Evolutionary conservation across 2,329 filamentous ascomycete species (phyloP).

Genomic region (Aspergillus fijiensis): DNA sequence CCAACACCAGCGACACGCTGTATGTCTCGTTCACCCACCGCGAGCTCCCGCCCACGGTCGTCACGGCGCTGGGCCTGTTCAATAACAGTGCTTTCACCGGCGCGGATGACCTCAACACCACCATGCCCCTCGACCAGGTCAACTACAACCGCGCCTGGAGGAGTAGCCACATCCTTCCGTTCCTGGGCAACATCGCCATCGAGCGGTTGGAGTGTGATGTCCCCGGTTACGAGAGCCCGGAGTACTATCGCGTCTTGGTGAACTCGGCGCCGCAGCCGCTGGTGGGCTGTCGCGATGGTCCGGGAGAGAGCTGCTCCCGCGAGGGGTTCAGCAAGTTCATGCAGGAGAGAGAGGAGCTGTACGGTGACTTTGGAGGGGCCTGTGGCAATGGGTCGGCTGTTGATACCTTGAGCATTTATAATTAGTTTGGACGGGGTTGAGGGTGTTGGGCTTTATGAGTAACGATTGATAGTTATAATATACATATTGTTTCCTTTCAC

Average conservation of each 20-base stretch:
- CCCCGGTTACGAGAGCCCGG: slow-evolving; percentile 55
- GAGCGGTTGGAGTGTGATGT: slow-evolving; percentile 65
- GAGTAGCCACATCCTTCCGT: slow-evolving; percentile 63
- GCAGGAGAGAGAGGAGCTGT: slow-evolving; percentile 37
- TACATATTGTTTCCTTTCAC: neutral
- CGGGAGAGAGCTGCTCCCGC: slow-evolving; percentile 51
- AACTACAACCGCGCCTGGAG: slow-evolving; percentile 65
- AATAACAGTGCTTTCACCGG: slow-evolving; percentile 63
- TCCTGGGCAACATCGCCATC: slow-evolving; percentile 65
- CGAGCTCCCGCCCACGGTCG: slow-evolving; percentile 65
- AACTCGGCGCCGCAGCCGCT: slow-evolving; percentile 53
- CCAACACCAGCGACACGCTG: slow-evolving; percentile 30
- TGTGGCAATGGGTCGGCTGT: slow-evolving; percentile 7
- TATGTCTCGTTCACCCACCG: slow-evolving; percentile 69
- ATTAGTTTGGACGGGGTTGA: neutral
- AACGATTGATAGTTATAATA: neutral
- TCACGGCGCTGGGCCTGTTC: slow-evolving; percentile 68
- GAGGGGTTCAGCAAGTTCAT: slow-evolving; percentile 47
- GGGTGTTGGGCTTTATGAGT: neutral
- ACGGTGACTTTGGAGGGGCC: slow-evolving; percentile 7
- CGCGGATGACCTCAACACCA: slow-evolving; percentile 57
- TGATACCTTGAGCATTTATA: neutral
- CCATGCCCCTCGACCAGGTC: slow-evolving; percentile 63
- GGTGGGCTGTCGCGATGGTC: slow-evolving; percentile 50
- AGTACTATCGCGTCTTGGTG: slow-evolving; percentile 54